Evolutionary conservation across 2,329 filamentous ascomycete genomes (phyloP), one percentile per base, ranked within the genome.

Genomic region (Periconia sp.): DNA sequence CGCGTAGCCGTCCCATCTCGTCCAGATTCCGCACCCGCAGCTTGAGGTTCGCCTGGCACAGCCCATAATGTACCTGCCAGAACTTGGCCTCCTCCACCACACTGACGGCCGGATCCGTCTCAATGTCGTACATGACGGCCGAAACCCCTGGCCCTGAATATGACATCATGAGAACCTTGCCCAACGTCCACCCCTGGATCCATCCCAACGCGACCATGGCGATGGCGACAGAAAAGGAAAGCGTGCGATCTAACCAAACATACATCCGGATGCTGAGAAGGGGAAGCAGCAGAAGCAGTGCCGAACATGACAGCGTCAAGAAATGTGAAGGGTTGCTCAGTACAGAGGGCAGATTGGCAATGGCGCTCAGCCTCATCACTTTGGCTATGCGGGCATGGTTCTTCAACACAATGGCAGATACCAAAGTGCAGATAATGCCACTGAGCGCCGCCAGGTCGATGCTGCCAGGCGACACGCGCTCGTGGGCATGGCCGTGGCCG

Each of bases 61-160:
- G 80, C 1, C 93, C 92, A 71, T 97, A 97, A 75, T 99, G 94
- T 14, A 97, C 94, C 77, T 99, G 94, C 94, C 94, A 99, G 74
- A 99, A 96, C 69, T 92, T 87, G 1, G 92, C 93, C 67, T 97
- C 92, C 53, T 97, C 91, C 45, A 99, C 86, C 1, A 83, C 82
- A 43, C 83, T 83, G 23, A 97, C 86, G 51, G 83, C 82, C 1
- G 89, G 85, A 64, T 97, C 92, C 1, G 86, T 82, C 71, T 92
- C 88, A 48, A 99, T 92, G 71, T 96, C 91, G 52, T 85, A 84
- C 64, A 97, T 81, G n/a, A 96, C 87, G 19, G 88, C 86, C 3
- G 85, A 81, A 1, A 94, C 86, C 3, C 84, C 72, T 42, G 74
- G 71, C 11, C 81, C 81, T 31, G 76, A 74, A 71, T 95, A 97